Conservation (phyloP, 2,329 filamentous ascomycete species). For the Aspergillus eucalypticola region DNA sequence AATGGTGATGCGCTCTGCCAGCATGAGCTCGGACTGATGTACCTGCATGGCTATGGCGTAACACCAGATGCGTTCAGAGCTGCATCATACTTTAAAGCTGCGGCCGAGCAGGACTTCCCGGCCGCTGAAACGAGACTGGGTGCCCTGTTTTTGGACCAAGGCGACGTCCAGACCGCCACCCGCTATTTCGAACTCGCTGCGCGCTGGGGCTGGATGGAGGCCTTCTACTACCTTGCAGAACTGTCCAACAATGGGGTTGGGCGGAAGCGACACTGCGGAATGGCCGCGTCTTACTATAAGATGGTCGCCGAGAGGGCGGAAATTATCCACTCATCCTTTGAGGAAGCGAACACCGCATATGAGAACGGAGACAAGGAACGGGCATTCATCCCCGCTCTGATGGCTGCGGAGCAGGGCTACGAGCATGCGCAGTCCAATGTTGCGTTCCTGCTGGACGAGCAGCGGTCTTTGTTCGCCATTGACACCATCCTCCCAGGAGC, state of each 20-base stretch:
- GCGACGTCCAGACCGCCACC: slow-evolving; percentile 75
- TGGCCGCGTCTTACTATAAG: slow-evolving; percentile 82
- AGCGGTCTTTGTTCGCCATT: slow-evolving; percentile 62
- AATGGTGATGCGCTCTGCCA: slow-evolving; percentile 81
- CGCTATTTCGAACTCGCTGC: slow-evolving; percentile 87
- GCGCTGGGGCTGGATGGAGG: slow-evolving; percentile 79
- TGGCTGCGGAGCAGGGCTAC: slow-evolving; percentile 90
- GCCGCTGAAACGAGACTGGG: slow-evolving; percentile 82
- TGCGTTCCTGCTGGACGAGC: slow-evolving; percentile 78
- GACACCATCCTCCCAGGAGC: slow-evolving; percentile 54
- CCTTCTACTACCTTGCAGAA: slow-evolving; percentile 89
- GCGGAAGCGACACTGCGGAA: slow-evolving; percentile 72
- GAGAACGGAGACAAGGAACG: slow-evolving; percentile 75
- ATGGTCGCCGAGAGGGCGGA: slow-evolving; percentile 73
- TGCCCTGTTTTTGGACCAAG: slow-evolving; percentile 82
- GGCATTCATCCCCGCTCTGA: slow-evolving; percentile 77
- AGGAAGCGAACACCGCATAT: slow-evolving; percentile 80
- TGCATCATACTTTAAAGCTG: slow-evolving; percentile 72
- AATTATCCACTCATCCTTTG: slow-evolving; percentile 72
- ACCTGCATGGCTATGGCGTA: slow-evolving; percentile 75
- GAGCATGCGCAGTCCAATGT: slow-evolving; percentile 89
- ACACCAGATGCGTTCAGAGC: slow-evolving; percentile 70
- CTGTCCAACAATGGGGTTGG: slow-evolving; percentile 79
- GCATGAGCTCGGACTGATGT: slow-evolving; percentile 80
- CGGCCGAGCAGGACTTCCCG: slow-evolving; percentile 78